Evolutionary conservation across 2,329 filamentous ascomycete species (phyloP).

Genomic region (Penicillium paneum): DNA sequence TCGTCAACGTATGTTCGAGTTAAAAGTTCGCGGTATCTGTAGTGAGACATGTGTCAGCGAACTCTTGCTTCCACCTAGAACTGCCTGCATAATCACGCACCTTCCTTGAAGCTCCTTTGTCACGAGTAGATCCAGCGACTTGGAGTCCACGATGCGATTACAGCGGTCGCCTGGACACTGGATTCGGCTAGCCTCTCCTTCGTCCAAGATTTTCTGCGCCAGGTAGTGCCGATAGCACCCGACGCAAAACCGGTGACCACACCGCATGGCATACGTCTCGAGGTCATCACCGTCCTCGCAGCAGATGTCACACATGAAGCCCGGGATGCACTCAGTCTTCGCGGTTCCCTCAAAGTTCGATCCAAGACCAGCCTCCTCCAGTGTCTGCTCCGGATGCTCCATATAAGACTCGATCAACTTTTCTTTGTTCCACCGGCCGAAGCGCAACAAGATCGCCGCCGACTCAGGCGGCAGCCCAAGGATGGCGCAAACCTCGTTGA

Average conservation of each 20-base stretch:
- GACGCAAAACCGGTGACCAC: constrained; percentile 88
- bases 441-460: constrained; percentile 81
- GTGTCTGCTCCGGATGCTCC: constrained; percentile 74
- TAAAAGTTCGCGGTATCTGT: constrained; percentile 77
- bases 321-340: constrained; percentile 66
- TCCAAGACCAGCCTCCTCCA: constrained; percentile 81
- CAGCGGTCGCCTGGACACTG: constrained; percentile 88
- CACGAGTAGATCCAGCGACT: constrained; percentile 75
- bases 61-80: not conserved
- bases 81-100: constrained; percentile 34
- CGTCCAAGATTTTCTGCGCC: constrained; percentile 86
- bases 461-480: constrained; percentile 86
- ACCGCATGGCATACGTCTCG: constrained; percentile 88
- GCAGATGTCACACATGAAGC: constrained; percentile 92
- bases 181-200: constrained; percentile 92
- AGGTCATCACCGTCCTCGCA: constrained; percentile 80
- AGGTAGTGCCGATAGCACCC: constrained; percentile 92
- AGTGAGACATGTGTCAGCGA: constrained; percentile 13
- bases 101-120: constrained; percentile 55
- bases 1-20: constrained; percentile 96
- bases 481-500: constrained; percentile 87
- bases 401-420: constrained; percentile 93
- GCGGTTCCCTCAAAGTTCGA: constrained; percentile 61
- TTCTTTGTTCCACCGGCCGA: constrained; percentile 96
- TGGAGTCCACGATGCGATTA: constrained; percentile 85